phyloP scores from a whole-genome alignment of 1,284 basidiomycete genomes.

The Entoloma clypeatum region DNA sequence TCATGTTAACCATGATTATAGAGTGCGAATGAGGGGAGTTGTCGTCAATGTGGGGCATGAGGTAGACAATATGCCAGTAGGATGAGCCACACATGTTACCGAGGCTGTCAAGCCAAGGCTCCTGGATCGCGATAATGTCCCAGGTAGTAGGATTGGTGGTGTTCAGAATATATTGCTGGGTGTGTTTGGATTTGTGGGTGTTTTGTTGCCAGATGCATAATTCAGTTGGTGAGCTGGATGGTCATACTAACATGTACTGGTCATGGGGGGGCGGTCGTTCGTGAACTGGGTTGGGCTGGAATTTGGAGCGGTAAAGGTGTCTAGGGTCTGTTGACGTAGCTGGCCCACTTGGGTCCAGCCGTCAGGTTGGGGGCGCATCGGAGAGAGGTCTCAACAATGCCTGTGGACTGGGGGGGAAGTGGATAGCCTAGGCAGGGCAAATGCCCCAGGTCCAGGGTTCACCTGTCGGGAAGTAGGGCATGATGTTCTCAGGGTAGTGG shows the following conservation, averaged over 20 bases:
- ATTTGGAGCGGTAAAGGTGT: not conserved
- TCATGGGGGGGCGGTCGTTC: not conserved
- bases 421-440: not conserved
- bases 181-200: constrained; percentile 13
- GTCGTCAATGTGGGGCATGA: constrained; percentile 4
- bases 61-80: constrained; percentile 17
- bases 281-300: not conserved
- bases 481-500: not conserved
- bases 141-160: constrained; percentile 9
- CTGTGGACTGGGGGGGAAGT: not conserved
- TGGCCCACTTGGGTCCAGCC: not conserved
- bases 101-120: constrained; percentile 23
- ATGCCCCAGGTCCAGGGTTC: not conserved
- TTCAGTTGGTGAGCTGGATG: not conserved
- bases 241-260: constrained; percentile 1
- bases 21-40: constrained; percentile 16
- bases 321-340: not conserved
- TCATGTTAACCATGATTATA: constrained; percentile 24
- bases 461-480: constrained; percentile 5
- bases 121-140: constrained; percentile 27
- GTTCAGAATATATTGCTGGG: constrained; percentile 9
- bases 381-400: not conserved
- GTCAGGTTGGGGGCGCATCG: not conserved
- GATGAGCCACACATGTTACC: constrained; percentile 17
- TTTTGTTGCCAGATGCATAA: constrained; percentile 17